phyloP scores from a whole-genome alignment of 2,329 filamentous ascomycete species.

The Lachnellula subtilissima region DNA sequence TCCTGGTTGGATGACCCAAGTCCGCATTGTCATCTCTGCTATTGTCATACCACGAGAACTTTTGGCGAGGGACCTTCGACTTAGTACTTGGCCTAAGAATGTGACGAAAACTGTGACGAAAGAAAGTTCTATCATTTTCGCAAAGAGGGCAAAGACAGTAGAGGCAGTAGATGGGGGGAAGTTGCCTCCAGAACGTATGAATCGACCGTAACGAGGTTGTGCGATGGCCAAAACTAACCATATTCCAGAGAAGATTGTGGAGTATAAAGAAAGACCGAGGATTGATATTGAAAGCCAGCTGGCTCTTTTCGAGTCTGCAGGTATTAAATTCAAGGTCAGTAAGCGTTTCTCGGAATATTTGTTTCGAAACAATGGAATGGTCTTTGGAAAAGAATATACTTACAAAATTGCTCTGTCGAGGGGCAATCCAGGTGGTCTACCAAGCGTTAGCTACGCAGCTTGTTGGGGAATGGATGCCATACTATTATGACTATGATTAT shows the following conservation, averaged over 20 bases:
- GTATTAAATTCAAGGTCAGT: no score
- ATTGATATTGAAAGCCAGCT: constrained; percentile 7
- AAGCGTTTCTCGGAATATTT: no score
- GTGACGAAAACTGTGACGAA: constrained; percentile 74
- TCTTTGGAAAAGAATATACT: no score
- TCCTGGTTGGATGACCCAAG: constrained; percentile 70
- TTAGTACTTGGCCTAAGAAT: constrained; percentile 70
- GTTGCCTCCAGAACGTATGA: constrained; percentile 45
- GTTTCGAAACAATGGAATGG: no score
- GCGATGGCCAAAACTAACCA: constrained; percentile 58
- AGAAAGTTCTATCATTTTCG: constrained; percentile 70
- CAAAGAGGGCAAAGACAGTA: constrained; percentile 59
- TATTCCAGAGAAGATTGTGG: constrained; percentile 56
- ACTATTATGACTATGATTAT: constrained; percentile 3
- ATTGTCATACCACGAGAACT: constrained; percentile 61
- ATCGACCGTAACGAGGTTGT: constrained; percentile 56
- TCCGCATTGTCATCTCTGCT: constrained; percentile 71
- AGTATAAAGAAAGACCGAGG: constrained; percentile 44
- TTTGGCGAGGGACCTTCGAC: constrained; percentile 43
- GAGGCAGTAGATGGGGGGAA: constrained; percentile 60
- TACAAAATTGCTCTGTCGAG: neutral
- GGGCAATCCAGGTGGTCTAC: constrained; percentile 4
- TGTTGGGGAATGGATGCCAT: neutral
- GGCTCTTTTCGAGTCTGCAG: neutral
- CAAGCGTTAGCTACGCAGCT: neutral